Percentiles rank a stretch among this genome's conserved stretches.
Conservation (phyloP, 352 stramenopile species). For the Phytophthora pisi region DNA sequence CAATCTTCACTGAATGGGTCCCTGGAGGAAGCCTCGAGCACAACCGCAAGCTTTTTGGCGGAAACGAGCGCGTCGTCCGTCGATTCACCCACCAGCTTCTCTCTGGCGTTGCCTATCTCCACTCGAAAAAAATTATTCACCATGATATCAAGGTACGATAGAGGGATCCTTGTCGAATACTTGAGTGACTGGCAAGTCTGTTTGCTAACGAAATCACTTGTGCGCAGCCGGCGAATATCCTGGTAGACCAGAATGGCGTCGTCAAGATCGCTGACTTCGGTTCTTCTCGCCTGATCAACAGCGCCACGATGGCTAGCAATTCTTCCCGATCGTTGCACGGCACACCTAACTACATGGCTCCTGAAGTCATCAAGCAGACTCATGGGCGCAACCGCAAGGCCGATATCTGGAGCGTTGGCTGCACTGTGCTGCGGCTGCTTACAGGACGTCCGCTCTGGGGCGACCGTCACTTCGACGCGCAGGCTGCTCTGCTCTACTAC, state of each 20-base stretch:
- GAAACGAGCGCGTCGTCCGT: slow-evolving; percentile 69
- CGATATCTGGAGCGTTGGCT: slow-evolving; percentile 88
- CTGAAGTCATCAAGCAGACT: slow-evolving; percentile 89
- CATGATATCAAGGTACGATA: slow-evolving; percentile 76
- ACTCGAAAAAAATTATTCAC: slow-evolving; percentile 79
- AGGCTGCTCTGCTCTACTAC: slow-evolving; percentile 70
- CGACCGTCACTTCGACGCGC: slow-evolving; percentile 75
- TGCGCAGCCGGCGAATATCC: slow-evolving; percentile 85
- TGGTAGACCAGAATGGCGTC: slow-evolving; percentile 93
- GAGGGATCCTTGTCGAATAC: no score
- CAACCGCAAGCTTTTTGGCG: slow-evolving; percentile 83
- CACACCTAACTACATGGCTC: slow-evolving; percentile 89
- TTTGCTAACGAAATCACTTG: neutral
- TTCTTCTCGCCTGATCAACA: slow-evolving; percentile 77
- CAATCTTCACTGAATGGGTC: slow-evolving; percentile 93
- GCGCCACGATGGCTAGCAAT: slow-evolving; percentile 51
- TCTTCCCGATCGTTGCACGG: slow-evolving; percentile 62
- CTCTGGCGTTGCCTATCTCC: slow-evolving; percentile 87
- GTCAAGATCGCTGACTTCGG: slow-evolving; percentile 97
- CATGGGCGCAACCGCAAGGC: slow-evolving; percentile 65
- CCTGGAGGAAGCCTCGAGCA: slow-evolving; percentile 82
- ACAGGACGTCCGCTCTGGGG: slow-evolving; percentile 79
- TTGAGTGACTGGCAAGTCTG: no score
- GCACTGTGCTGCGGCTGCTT: slow-evolving; percentile 78
- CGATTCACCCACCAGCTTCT: slow-evolving; percentile 88